phyloP scores from a whole-genome alignment of 176 grass and related monocot genomes.

The Canna indica region DNA sequence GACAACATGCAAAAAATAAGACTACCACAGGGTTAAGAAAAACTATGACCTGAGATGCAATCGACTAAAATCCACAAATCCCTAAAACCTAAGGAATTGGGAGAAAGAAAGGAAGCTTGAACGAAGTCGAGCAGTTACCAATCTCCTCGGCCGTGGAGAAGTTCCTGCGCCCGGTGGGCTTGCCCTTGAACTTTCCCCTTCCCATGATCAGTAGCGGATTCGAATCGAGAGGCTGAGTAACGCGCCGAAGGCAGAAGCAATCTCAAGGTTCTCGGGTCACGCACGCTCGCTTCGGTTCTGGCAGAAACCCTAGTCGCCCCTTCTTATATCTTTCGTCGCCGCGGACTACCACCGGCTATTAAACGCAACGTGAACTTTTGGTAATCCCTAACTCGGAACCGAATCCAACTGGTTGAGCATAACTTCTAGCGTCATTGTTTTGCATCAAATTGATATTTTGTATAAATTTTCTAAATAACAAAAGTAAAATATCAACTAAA shows the following conservation, averaged over 20 bases:
- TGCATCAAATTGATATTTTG: too few relatives aligned
- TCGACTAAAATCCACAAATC: background rate
- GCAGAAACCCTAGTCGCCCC: background rate
- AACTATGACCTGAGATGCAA: background rate
- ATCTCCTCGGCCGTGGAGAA: slow-evolving; percentile 5
- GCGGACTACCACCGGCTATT: too few relatives aligned
- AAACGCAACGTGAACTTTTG: too few relatives aligned
- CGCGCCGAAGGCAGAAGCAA: background rate
- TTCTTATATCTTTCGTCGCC: background rate
- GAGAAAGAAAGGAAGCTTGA: background rate
- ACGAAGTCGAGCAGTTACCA: background rate
- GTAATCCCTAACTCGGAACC: too few relatives aligned
- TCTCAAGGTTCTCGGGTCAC: background rate
- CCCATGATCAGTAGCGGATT: background rate
- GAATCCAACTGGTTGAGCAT: too few relatives aligned
- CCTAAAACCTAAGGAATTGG: background rate
- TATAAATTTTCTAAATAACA: too few relatives aligned
- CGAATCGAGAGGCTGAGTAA: background rate
- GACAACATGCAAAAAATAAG: background rate
- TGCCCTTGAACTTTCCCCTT: slow-evolving; percentile 6
- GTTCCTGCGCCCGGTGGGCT: slow-evolving; percentile 11
- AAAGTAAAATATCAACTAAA: too few relatives aligned
- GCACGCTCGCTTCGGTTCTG: background rate
- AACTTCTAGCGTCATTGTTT: too few relatives aligned
- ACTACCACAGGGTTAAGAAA: background rate